Percentiles rank a stretch among this genome's conserved stretches.
Evolutionary conservation across 1,284 basidiomycete species (phyloP).

Genomic region (Trametes polyzona): DNA sequence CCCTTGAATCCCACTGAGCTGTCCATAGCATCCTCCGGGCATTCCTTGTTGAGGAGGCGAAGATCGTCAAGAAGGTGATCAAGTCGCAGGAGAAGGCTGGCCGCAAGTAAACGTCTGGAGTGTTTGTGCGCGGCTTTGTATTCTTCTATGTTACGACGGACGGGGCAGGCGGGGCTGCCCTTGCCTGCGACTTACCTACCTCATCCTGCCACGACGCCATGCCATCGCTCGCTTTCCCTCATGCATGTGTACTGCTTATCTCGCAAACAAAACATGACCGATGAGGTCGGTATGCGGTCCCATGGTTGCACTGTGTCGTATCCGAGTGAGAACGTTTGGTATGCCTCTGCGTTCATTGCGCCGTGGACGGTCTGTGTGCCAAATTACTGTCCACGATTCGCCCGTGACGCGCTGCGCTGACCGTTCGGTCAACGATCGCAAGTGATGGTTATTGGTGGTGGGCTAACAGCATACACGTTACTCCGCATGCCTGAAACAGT

Average conservation of each 20-base stretch:
- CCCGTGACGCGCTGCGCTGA: too few relatives aligned
- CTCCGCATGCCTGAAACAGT: too few relatives aligned
- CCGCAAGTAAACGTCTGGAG: slow-evolving; percentile 36
- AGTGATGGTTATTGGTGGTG: too few relatives aligned
- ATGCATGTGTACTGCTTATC: slow-evolving; percentile 38
- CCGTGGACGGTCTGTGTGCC: too few relatives aligned
- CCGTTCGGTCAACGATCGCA: too few relatives aligned
- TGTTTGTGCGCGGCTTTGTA: slow-evolving; percentile 22
- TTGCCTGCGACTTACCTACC: slow-evolving; percentile 12
- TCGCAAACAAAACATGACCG: slow-evolving; percentile 35
- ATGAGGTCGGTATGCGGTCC: slow-evolving; percentile 37
- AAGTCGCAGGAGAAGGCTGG: slow-evolving; percentile 76
- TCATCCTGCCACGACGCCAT: slow-evolving; percentile 32
- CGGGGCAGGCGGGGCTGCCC: slow-evolving; percentile 22
- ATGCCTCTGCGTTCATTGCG: not conserved
- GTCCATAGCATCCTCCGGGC: slow-evolving; percentile 90
- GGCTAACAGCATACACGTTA: too few relatives aligned
- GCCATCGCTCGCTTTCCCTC: slow-evolving; percentile 31
- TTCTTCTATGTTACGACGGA: slow-evolving; percentile 23
- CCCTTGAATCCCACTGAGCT: not conserved
- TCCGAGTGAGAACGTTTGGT: not conserved
- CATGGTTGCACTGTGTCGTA: too few relatives aligned
- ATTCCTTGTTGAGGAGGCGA: slow-evolving; percentile 99
- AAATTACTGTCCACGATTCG: too few relatives aligned
- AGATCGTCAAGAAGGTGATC: slow-evolving; percentile 99